These are phyloP conservation scores for Cryptococcus sp. DNA, from an alignment of 1,284 basidiomycete species.

Conservation along the genomic window DNA sequence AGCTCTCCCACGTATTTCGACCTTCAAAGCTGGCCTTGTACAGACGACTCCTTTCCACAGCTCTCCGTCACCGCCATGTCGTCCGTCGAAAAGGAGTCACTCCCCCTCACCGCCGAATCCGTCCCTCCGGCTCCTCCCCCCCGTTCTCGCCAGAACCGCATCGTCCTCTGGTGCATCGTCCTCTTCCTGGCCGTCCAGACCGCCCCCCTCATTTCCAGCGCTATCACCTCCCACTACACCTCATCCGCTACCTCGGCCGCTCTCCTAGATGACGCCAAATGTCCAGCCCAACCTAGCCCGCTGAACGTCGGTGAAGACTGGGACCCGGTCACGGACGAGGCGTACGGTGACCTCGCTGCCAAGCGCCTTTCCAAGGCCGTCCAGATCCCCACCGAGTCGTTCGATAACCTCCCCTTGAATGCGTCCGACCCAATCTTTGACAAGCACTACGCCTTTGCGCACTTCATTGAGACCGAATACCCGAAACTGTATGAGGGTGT, in stretches of 20 bases:
- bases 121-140: neutral
- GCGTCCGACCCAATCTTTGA: constrained; percentile 45
- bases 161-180: constrained; percentile 1
- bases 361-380: constrained; percentile 43
- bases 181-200: neutral
- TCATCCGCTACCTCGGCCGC: constrained; percentile 1
- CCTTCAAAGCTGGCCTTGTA: too few relatives aligned
- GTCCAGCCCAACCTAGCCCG: constrained; percentile 37
- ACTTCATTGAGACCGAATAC: constrained; percentile 49
- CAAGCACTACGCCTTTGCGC: constrained; percentile 43
- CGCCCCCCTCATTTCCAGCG: neutral
- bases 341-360: constrained; percentile 39
- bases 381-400: constrained; percentile 50
- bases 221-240: neutral
- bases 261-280: constrained; percentile 24
- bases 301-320: constrained; percentile 37
- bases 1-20: too few relatives aligned
- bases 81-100: constrained; percentile 7
- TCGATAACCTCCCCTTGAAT: constrained; percentile 46
- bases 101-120: constrained; percentile 4
- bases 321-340: constrained; percentile 33
- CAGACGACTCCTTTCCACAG: too few relatives aligned
- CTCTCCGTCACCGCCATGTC: neutral
- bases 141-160: neutral
- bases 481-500: constrained; percentile 39